Base-by-base conservation (phyloP, 352 stramenopile species). In the Phytopythium mirpurense region DNA sequence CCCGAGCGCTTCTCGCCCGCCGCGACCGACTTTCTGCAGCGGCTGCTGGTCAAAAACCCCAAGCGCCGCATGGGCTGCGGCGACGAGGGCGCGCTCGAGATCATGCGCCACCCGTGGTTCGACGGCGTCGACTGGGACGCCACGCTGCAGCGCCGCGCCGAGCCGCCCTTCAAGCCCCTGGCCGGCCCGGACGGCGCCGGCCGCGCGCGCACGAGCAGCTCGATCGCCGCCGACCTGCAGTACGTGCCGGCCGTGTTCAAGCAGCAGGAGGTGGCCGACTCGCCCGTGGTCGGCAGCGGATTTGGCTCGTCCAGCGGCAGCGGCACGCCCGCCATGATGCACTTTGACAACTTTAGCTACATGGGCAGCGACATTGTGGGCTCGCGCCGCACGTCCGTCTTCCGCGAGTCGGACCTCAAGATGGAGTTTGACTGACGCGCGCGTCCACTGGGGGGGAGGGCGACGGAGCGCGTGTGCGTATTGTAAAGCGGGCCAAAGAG, bases 331-430 rank as follows among this genome's bases (percentile, higher is more conserved):
- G 67, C 83, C 60, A 78, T 82, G 34, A 90, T 90, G 81, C 81
- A 92, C 60, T 93, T 93, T 41, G 83, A 93, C 31, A 79, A 92
- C 59, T 93, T 92, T 56, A 90, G 77, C 45, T 93, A 92, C 63
- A 91, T 91, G 82, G 83, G 81, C 51, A 93, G 83, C 58, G 83
- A 91, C 47, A 83, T 93, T 50, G 87, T 90, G 61, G 83, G 83
- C 29, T 91, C 80, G 26, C 74, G 83, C n/a, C 78, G 76, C 37
- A 90, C 80, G 21, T 91, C 83, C 21, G 64, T 91, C 52, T 91
- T 91, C 62, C 76, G 80, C 18, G 80, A 93, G 54, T 90, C 78
- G 63, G 83, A 93, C 53, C 70, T 93, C 37, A 86, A 86, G 50
- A 93, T 93, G 83, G 83, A 93, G 58, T 55, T 91, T 41, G 80